phyloP scores from a whole-genome alignment of 768 basidiomycete species.

The Xerocomellus intermedius region DNA sequence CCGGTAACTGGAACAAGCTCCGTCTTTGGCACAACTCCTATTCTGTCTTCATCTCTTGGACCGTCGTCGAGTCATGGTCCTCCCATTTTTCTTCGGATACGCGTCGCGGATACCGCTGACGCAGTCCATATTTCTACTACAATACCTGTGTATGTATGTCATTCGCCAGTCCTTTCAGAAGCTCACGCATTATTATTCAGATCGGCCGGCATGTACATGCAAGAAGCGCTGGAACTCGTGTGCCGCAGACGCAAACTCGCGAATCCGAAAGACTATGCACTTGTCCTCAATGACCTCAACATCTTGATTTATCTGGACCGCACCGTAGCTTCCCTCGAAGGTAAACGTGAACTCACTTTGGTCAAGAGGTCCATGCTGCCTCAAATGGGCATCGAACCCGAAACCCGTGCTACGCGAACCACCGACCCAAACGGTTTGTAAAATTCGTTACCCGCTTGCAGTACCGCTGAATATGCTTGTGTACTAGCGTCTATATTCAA shows the following conservation, averaged over 20 bases:
- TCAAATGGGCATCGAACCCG: conserved; percentile 65
- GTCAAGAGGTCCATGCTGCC: conserved; percentile 77
- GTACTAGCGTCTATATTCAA: conserved; percentile 88
- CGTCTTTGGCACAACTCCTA: conserved; percentile 47
- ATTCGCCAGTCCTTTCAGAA: not conserved
- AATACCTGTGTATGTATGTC: conserved; percentile 74
- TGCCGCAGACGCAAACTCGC: conserved; percentile 66
- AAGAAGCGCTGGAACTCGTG: conserved; percentile 87
- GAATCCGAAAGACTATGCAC: conserved; percentile 78
- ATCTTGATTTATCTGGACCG: conserved; percentile 89
- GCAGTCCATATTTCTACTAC: conserved; percentile 86
- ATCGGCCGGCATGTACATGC: conserved; percentile 94
- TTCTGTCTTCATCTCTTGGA: conserved; percentile 66
- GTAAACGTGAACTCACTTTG: conserved; percentile 78
- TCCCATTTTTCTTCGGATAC: conserved; percentile 78
- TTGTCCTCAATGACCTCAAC: conserved; percentile 59
- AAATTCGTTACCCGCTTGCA: not conserved
- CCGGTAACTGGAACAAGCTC: conserved; percentile 45
- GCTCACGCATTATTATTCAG: conserved; percentile 33
- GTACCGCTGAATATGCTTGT: not conserved
- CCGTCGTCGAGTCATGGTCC: conserved; percentile 73
- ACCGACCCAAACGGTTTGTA: conserved; percentile 90
- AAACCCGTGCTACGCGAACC: conserved; percentile 63
- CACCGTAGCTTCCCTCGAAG: conserved; percentile 93
- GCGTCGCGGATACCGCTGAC: conserved; percentile 79